A percentile compares a stretch with the other conserved stretches of the same genome.
Conservation (phyloP, 805 yeast species). For the Suhomyces prunicola region DNA sequence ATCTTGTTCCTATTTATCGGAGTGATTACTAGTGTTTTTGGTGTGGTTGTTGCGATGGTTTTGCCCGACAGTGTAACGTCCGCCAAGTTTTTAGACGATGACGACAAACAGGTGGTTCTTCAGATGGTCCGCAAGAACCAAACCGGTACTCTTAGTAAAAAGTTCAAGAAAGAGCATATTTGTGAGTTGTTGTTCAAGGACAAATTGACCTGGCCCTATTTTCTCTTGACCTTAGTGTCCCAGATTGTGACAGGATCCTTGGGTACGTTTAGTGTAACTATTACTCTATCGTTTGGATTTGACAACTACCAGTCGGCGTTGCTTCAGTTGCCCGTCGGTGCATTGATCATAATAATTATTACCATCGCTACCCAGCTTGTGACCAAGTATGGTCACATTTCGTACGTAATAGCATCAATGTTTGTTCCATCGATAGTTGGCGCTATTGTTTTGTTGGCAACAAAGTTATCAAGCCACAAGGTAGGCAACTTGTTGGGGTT, state of each 20-base stretch:
- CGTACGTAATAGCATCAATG: slow-evolving; percentile 26
- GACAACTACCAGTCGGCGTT: slow-evolving; percentile 43
- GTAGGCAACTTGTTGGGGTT: slow-evolving; percentile 49
- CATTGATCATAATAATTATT: slow-evolving; percentile 29
- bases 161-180: slow-evolving; percentile 44
- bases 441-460: slow-evolving; percentile 40
- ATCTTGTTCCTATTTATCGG: slow-evolving; percentile 59
- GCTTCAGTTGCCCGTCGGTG: slow-evolving; percentile 50
- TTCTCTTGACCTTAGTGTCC: slow-evolving; percentile 42
- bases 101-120: slow-evolving; percentile 41
- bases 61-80: slow-evolving; percentile 49
- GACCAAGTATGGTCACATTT: slow-evolving; percentile 21
- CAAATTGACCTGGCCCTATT: slow-evolving; percentile 48
- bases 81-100: slow-evolving; percentile 35
- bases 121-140: slow-evolving; percentile 47
- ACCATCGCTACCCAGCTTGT: slow-evolving; percentile 30
- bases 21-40: slow-evolving; percentile 48
- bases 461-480: slow-evolving; percentile 21
- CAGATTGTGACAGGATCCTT: slow-evolving; percentile 52
- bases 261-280: slow-evolving; percentile 51
- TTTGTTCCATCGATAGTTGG: slow-evolving; percentile 34
- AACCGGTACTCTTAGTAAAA: slow-evolving; percentile 50
- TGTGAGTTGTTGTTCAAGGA: slow-evolving; percentile 46
- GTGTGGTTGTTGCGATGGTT: slow-evolving; percentile 38
- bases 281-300: slow-evolving; percentile 52